phyloP scores from a whole-genome alignment of 345 rosid species.

The Raphanus sativus region DNA sequence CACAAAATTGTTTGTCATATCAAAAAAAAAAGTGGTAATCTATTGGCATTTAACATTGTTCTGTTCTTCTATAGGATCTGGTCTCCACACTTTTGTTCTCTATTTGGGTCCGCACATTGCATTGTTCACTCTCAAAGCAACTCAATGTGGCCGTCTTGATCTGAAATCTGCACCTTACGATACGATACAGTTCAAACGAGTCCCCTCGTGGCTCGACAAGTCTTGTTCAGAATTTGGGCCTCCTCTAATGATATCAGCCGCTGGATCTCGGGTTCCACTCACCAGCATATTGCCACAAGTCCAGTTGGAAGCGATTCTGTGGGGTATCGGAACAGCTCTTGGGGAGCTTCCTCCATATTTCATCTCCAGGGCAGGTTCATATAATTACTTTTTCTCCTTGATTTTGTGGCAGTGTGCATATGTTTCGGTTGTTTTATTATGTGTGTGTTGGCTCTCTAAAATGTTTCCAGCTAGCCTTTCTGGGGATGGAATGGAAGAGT shows the following conservation, averaged over 20 bases:
- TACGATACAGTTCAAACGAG: constrained; percentile 43
- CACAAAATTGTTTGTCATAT: neutral
- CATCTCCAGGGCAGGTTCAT: constrained; percentile 89
- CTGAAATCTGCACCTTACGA: constrained; percentile 91
- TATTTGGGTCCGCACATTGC: constrained; percentile 98
- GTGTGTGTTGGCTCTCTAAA: neutral
- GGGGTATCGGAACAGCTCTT: constrained; percentile 98
- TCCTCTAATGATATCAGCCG: constrained; percentile 49
- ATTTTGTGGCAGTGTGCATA: neutral
- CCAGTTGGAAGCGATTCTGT: constrained; percentile 80
- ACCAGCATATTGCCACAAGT: constrained; percentile 70
- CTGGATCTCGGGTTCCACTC: constrained; percentile 80
- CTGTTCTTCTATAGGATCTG: constrained; percentile 67
- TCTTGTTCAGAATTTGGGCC: constrained; percentile 84
- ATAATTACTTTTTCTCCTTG: neutral
- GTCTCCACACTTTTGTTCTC: constrained; percentile 94
- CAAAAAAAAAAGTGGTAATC: neutral
- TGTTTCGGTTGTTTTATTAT: neutral
- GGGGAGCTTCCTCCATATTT: constrained; percentile 99
- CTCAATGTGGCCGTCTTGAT: constrained; percentile 70
- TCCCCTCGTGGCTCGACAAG: constrained; percentile 93
- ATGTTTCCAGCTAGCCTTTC: constrained; percentile 63
- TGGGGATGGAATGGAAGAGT: constrained; percentile 73
- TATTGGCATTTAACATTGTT: neutral
- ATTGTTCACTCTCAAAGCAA: constrained; percentile 79